A percentile compares a stretch with the other conserved stretches of the same genome.
Conservation (phyloP, 495 filamentous ascomycete genomes). For the Penicillium bovifimosum region DNA sequence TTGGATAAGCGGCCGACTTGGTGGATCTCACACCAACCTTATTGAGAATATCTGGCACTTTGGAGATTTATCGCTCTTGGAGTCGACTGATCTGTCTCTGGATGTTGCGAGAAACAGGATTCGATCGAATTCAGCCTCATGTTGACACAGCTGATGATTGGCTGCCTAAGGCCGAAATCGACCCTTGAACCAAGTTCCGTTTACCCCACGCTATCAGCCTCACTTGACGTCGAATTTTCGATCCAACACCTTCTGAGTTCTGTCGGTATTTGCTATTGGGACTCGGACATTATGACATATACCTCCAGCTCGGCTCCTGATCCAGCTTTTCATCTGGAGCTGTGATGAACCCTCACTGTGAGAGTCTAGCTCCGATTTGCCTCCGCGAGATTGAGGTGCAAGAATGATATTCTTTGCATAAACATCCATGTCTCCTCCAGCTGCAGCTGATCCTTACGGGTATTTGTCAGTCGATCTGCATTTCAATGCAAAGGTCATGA, state of each 20-base stretch:
- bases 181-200: not conserved
- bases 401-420: not conserved
- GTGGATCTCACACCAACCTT: slow-evolving; percentile 7
- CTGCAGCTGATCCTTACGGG: no score
- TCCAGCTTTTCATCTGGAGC: not conserved
- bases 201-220: slow-evolving; percentile 6
- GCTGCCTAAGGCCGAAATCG: not conserved
- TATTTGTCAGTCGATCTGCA: no score
- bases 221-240: not conserved
- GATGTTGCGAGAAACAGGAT: not conserved
- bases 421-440: no score
- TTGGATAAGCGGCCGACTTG: slow-evolving; percentile 20
- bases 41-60: not conserved
- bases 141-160: not conserved
- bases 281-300: no score
- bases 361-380: not conserved
- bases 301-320: not conserved
- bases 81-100: not conserved
- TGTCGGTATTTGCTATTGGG: not conserved
- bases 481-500: no score
- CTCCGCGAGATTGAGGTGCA: slow-evolving; percentile 1
- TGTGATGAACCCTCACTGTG: not conserved
- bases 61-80: not conserved
- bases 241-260: not conserved
- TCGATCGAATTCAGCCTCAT: not conserved